Evolutionary conservation across 1,284 basidiomycete genomes (phyloP).

Genomic region (Uromyces viciae-fabae): DNA sequence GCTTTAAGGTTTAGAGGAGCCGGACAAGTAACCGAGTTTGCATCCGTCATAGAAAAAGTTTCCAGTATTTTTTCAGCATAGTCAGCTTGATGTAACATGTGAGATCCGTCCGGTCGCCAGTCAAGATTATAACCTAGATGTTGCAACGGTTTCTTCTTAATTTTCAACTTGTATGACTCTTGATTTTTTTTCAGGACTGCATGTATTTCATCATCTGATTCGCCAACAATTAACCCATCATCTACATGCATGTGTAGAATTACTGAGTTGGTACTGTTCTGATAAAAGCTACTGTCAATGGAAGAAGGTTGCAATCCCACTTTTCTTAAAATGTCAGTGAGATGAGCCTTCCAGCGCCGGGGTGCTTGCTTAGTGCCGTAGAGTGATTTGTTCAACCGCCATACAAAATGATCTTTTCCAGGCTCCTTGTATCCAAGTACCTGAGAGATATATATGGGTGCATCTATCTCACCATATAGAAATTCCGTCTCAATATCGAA

Average conservation of each 20-base stretch:
- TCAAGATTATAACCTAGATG: constrained; percentile 10
- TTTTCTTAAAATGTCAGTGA: background rate
- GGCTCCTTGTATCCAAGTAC: background rate
- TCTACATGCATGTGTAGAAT: constrained; percentile 23
- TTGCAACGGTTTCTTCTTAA: background rate
- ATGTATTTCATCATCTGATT: background rate
- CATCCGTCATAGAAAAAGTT: background rate
- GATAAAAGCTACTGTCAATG: background rate
- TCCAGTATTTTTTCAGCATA: constrained; percentile 8
- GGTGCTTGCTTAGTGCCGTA: constrained; percentile 20
- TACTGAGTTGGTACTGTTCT: background rate
- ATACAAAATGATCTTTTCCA: constrained; percentile 10
- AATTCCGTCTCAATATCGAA: too few relatives aligned
- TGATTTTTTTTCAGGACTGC: background rate
- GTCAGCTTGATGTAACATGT: background rate
- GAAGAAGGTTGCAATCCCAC: background rate
- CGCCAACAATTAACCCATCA: constrained; percentile 19
- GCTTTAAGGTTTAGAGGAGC: background rate
- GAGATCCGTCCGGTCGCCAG: background rate
- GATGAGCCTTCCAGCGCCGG: constrained; percentile 6
- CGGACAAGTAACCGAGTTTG: background rate
- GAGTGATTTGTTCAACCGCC: constrained; percentile 16
- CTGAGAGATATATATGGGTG: background rate
- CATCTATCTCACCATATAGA: background rate
- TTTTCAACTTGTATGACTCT: background rate